Base-by-base conservation (phyloP, 495 filamentous ascomycete genomes). In the Stereocaulon alpinum region DNA sequence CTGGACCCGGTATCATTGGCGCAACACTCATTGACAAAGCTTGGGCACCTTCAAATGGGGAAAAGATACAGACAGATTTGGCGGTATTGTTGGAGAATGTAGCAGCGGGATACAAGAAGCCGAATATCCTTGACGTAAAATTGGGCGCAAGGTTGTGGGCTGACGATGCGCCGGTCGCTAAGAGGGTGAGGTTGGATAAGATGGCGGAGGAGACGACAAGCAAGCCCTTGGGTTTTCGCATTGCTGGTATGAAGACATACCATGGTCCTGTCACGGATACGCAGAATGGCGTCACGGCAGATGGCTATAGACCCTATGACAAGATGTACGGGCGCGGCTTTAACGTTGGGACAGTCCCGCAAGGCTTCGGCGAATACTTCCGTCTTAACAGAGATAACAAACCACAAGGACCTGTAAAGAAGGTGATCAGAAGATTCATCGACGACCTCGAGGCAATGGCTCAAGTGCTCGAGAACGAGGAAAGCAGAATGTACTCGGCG, bases 71-170 rank as follows among this genome's bases (percentile, higher is more conserved):
- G 29, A 95, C 90, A 0, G 83, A 87, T 30, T 70, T 81, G 42
- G 89, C 88, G 5, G 86, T 98, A 42, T 89, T 95, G 37, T 75
- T 98, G 44, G 86, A 93, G 65, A 97, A 96, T 69, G 78, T 91
- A 1, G 85, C 91, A 11, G 77, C 82, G 54, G 88, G 88, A 22
- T 97, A 89, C 75, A 81, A 78, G 55, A 81, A 84, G 59, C 88
- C 94, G 15, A 96, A 96, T 66, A 89, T 97, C n/a, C 72, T 98
- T 59, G 93, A 98, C 66, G 80, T 95, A 61, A 98, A 98, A 69
- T 82, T 98, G 40, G 93, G 93, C 27, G 80, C 83, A 30, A 80
- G 86, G 54, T 72, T 98, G 22, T 97, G 90, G 87, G 91, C 87
- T 6, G 85, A 92, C 53, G 82, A 87, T 69, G 89, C 93, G 45